Evolutionary conservation across 2,329 filamentous ascomycete species (phyloP), one percentile per base, ranked within the genome.

Genomic region (Aspergillus fijiensis): DNA sequence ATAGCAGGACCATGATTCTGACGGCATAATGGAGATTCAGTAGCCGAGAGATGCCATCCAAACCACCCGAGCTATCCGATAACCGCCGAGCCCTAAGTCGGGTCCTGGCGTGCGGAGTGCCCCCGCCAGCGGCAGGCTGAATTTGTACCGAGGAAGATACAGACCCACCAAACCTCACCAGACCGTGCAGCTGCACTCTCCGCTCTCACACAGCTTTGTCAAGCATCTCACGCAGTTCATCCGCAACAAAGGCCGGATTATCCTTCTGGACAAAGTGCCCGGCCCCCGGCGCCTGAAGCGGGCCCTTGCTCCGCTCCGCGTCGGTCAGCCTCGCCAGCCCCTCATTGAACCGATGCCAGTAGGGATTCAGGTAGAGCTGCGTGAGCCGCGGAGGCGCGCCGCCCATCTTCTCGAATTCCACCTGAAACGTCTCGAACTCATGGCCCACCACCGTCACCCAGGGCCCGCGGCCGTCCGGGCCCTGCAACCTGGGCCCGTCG

Each of bases 191-290:
- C 25, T 27, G 25, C 25, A 27, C 25, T 1, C 7, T 27, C 25
- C 5, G 2, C 21, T 21, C 21, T 21, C 21, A 21, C 21, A 21
- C 1, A 2, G 21, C 21, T 51, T 66, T 67, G 9, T 59, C 56
- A 10, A 70, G 31, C 21, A 72, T 56, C 14, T 65, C 61, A 51
- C 60, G 49, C 2, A 70, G 59, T 45, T 71, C 33, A 59, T 76
- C n/a, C 0, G 75, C 74, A 5, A 84, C 81, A 57, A 80, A 74
- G 0, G 58, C 70, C 3, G 84, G 84, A 39, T 81, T 78, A 62
- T 86, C 84, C 39, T 71, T 75, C 65, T 86, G 84, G 31, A 87
- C 79, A 61, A 85, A 85, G 68, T 85, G 83, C 0, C 82, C 82
- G 35, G 81, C 82, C 0, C 77, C 75, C 9, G 75, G 72, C 0